Evolutionary conservation across 2,329 filamentous ascomycete genomes (phyloP).

Genomic region (Colletotrichum sp.): DNA sequence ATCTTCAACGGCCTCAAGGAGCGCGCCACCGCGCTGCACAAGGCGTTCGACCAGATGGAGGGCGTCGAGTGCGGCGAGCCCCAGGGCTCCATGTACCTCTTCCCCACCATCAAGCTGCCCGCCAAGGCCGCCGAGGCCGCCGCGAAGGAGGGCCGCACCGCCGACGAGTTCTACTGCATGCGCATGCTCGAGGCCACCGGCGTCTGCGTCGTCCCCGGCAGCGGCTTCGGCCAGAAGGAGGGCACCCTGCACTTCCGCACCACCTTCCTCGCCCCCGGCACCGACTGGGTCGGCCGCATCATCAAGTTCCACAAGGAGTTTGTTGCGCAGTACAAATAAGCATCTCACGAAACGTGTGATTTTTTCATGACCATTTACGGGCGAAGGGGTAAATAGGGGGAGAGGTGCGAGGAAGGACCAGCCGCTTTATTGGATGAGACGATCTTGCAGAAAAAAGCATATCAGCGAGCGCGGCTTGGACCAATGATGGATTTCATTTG

Average conservation of each 20-base stretch:
- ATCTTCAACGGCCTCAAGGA: slow-evolving; percentile 81
- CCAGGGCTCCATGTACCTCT: slow-evolving; percentile 98
- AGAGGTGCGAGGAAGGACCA: not conserved
- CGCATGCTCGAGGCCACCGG: slow-evolving; percentile 90
- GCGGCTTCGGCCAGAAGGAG: slow-evolving; percentile 93
- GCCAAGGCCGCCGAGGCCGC: slow-evolving; percentile 79
- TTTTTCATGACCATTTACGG: not conserved
- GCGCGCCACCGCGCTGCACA: slow-evolving; percentile 84
- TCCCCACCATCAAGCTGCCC: slow-evolving; percentile 88
- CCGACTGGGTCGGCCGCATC: slow-evolving; percentile 89
- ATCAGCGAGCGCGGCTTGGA: not conserved
- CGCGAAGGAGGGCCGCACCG: slow-evolving; percentile 69
- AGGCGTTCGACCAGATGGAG: slow-evolving; percentile 94
- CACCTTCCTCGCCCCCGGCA: slow-evolving; percentile 94
- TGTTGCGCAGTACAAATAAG: slow-evolving; percentile 75
- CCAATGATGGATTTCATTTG: not conserved
- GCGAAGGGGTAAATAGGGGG: not conserved
- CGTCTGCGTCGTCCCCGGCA: slow-evolving; percentile 91
- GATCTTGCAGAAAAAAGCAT: not conserved
- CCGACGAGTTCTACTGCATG: slow-evolving; percentile 96
- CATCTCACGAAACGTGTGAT: slow-evolving; percentile 5
- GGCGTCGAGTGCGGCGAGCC: slow-evolving; percentile 90
- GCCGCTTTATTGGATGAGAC: not conserved
- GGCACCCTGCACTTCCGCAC: slow-evolving; percentile 93
- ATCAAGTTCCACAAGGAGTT: slow-evolving; percentile 91